Evolutionary conservation across 2,329 filamentous ascomycete species (phyloP), one percentile per base, ranked within the genome.

Genomic region (Apiospora aurea): DNA sequence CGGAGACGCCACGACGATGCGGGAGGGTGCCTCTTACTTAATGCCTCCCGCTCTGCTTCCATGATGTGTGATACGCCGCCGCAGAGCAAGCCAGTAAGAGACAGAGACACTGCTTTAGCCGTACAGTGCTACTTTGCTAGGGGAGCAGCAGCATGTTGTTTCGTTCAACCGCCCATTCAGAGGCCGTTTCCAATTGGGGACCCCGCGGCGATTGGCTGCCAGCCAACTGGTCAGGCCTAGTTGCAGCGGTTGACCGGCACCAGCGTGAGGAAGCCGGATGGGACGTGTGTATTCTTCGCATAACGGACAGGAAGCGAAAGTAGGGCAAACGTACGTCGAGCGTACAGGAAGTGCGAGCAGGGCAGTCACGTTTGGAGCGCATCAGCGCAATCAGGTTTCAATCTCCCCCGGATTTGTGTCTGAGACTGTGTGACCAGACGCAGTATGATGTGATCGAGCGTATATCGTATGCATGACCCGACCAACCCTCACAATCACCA

Each of bases 191-290:
- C n/a, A 16, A 47, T 26, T 67, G 66, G 38, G 34, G 7, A 21
- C 5, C 29, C 44, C 66, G n/a, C 46, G 24, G n/a, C 70, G 70
- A 67, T 73, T 73, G 72, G 70, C 47, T 44, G 34, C 70, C 70
- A 67, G 38, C 46, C 64, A 44, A 34, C 41, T 61, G 66, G 68
- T 73, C 41, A 71, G 67, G 70, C 57, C 46, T 61, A 46, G 34
- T 70, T 71, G 68, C 57, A 71, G 67, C 72, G 70, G 72, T 66
- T 70, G 67, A 49, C 41, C 70, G 70, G 46, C 47, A 67, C 24
- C 43, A 68, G 34, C 34, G 67, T 49, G 43, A 61, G 53, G 53
- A 61, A 61, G 53, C 53, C 29, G 53, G 53, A 61, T 38, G 53
- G 53, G 41, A 38, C 53, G 7, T 38, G 7, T 38, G 53, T 38